Conservation (phyloP, 176 grass and related monocot genomes). For the Chloris gayana region DNA sequence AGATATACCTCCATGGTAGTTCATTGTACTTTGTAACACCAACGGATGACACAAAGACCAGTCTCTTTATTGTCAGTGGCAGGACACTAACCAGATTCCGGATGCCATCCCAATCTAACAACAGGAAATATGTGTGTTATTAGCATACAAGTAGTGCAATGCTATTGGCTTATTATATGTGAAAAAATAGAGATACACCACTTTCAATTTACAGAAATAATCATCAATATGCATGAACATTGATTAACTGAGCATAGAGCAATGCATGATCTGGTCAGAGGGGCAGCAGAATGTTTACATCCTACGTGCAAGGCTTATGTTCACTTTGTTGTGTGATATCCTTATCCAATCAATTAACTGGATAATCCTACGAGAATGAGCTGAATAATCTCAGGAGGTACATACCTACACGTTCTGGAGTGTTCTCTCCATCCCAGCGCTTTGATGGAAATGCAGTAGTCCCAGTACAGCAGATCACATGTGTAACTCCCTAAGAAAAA, state of each 20-base stretch:
- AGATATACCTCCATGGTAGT: slow-evolving; percentile 85
- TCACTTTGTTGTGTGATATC: neutral
- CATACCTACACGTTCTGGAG: slow-evolving; percentile 85
- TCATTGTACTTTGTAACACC: slow-evolving; percentile 98
- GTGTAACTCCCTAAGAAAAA: slow-evolving; percentile 96
- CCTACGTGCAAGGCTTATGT: neutral
- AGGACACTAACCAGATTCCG: slow-evolving; percentile 73
- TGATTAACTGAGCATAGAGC: slow-evolving; percentile 1
- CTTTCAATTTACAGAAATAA: neutral
- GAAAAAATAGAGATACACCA: neutral
- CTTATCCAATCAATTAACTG: neutral
- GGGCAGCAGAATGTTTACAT: too few species aligned
- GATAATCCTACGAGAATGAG: neutral
- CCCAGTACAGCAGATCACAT: slow-evolving; percentile 94
- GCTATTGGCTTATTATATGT: neutral
- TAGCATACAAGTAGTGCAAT: slow-evolving; percentile 14
- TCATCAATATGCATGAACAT: neutral
- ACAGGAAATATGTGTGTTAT: slow-evolving; percentile 23
- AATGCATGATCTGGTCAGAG: neutral
- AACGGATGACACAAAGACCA: slow-evolving; percentile 81
- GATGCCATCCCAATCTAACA: slow-evolving; percentile 85
- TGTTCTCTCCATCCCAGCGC: slow-evolving; percentile 95
- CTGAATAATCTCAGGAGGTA: slow-evolving; percentile 24
- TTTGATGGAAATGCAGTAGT: slow-evolving; percentile 96
- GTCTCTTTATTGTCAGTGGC: slow-evolving; percentile 65